Conservation (phyloP, 176 grass and related monocot species). For the Neostapfia colusana region DNA sequence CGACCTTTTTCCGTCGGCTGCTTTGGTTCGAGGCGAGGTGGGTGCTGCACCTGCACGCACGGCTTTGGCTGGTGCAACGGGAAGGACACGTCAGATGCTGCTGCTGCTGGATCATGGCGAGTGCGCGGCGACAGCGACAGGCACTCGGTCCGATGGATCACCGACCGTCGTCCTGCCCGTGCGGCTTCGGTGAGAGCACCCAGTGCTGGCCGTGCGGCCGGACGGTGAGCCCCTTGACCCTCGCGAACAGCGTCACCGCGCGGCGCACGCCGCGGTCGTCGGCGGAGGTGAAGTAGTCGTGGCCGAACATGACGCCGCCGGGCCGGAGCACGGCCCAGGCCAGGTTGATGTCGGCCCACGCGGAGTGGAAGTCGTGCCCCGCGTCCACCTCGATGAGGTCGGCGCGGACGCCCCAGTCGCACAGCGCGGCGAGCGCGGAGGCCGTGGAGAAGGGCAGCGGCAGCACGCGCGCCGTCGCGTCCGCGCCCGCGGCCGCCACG, state of each 20-base stretch:
- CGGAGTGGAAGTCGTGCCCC: conserved; percentile 95
- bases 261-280: conserved; percentile 88
- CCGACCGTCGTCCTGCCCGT: conserved; percentile 13
- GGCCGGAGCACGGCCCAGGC: conserved; percentile 89
- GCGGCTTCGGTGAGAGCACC: conserved; percentile 82
- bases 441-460: conserved; percentile 94
- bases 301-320: conserved; percentile 92
- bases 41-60: neutral
- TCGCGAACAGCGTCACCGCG: conserved; percentile 80
- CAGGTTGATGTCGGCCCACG: conserved; percentile 94
- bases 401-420: conserved; percentile 83
- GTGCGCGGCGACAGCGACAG: conserved; percentile 24
- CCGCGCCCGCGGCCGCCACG: conserved; percentile 51
- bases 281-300: conserved; percentile 84
- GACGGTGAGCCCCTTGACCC: conserved; percentile 64
- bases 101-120: neutral
- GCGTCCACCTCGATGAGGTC: conserved; percentile 99
- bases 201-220: conserved; percentile 85
- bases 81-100: conserved; percentile 18
- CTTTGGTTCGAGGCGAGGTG: neutral
- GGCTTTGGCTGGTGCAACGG: neutral
- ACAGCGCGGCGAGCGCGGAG: conserved; percentile 69
- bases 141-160: conserved; percentile 8
- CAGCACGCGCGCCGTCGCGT: conserved; percentile 27
- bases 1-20: neutral